Conservation (phyloP, 108 stramenopile genomes). For the Schizochytrium sp. region DNA sequence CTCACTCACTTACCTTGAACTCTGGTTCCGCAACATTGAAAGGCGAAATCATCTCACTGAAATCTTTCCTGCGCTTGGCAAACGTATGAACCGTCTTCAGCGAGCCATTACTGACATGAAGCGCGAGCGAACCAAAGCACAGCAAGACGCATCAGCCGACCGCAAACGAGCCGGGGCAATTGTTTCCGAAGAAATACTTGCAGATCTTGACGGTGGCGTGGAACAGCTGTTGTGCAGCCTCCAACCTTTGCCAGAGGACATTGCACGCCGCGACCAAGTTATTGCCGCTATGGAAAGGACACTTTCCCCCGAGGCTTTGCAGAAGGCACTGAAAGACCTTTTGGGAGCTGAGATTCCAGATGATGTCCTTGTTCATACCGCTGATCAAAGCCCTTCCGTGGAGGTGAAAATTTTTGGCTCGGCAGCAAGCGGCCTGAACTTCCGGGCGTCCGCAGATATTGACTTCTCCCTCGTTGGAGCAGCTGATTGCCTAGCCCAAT, state of each 20-base stretch:
- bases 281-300: background rate
- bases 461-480: slow-evolving; percentile 30
- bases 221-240: background rate
- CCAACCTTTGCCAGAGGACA: background rate
- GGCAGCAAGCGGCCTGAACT: slow-evolving; percentile 12
- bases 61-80: background rate
- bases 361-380: background rate
- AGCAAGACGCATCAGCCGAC: background rate
- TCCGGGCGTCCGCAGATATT: slow-evolving; percentile 39
- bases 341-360: background rate
- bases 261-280: slow-evolving; percentile 16
- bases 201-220: background rate
- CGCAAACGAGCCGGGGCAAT: background rate
- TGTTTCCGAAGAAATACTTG: background rate
- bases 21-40: background rate
- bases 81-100: background rate
- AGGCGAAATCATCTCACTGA: background rate
- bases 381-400: background rate
- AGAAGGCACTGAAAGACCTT: background rate
- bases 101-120: background rate
- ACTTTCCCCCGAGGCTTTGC: background rate
- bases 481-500: background rate
- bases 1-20: background rate
- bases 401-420: slow-evolving; percentile 42
- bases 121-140: background rate